Percentiles rank a stretch among this genome's conserved stretches.
These are phyloP conservation scores for Neobulgaria alba DNA, from an alignment of 2,329 filamentous ascomycete species.

Conservation along the genomic window DNA sequence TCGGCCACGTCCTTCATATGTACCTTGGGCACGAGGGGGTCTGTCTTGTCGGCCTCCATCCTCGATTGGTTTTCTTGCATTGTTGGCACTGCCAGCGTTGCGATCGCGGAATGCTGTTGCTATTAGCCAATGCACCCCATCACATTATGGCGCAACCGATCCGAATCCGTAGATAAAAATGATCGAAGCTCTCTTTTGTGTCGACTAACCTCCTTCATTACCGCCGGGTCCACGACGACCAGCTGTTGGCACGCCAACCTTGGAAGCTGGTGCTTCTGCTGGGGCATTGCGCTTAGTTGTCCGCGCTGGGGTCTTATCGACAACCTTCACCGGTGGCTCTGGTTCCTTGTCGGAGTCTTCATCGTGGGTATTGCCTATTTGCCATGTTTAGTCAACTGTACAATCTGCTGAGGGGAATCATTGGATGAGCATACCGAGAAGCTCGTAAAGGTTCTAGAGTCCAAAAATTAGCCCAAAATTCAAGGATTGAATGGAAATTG, in stretches of 20 bases:
- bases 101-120: conserved; percentile 78
- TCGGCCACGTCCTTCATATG: conserved; percentile 43
- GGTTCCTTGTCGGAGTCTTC: conserved; percentile 63
- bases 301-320: conserved; percentile 74
- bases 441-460: conserved; percentile 87
- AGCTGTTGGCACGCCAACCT: conserved; percentile 19
- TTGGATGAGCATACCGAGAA: conserved; percentile 66
- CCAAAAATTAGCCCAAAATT: conserved; percentile 30
- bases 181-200: not conserved
- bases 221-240: conserved; percentile 43
- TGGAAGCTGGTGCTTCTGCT: conserved; percentile 53
- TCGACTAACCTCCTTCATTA: conserved; percentile 76
- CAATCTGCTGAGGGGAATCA: conserved; percentile 14
- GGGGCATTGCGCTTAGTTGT: conserved; percentile 77
- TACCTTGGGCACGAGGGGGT: conserved; percentile 39
- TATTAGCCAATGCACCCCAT: conserved; percentile 6
- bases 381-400: conserved; percentile 23
- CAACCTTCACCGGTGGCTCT: conserved; percentile 74
- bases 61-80: conserved; percentile 72
- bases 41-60: conserved; percentile 52
- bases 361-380: conserved; percentile 49
- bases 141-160: too few species aligned
- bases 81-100: conserved; percentile 69
- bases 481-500: conserved; percentile 11
- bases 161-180: conserved; percentile 6